Conservation (phyloP, 1,284 basidiomycete species). For the Moesziomyces sp. region DNA sequence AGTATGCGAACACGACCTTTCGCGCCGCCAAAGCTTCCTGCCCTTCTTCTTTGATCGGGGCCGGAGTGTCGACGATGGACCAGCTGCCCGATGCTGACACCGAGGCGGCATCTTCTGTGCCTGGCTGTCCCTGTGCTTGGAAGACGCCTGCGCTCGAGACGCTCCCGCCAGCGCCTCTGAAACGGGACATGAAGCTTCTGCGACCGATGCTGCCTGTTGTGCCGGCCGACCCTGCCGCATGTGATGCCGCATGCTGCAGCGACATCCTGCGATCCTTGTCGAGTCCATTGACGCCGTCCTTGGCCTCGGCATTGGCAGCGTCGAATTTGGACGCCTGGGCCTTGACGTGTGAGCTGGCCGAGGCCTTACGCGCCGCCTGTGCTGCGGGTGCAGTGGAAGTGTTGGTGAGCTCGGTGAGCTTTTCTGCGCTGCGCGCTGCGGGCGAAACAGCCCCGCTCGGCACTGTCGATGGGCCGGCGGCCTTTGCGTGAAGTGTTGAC, state of each 20-base stretch:
- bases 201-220: conserved; percentile 11
- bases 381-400: neutral
- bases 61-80: conserved; percentile 26
- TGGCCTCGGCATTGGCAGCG: conserved; percentile 6
- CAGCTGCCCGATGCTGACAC: conserved; percentile 36
- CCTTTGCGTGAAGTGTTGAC: conserved; percentile 7
- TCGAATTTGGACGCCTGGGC: conserved; percentile 33
- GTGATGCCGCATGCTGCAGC: conserved; percentile 13
- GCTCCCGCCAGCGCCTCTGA: conserved; percentile 24
- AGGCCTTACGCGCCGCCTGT: neutral
- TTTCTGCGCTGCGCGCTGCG: conserved; percentile 22
- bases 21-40: neutral
- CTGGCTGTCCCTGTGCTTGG: neutral
- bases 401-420: conserved; percentile 32
- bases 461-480: neutral
- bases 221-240: neutral
- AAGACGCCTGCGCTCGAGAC: conserved; percentile 16
- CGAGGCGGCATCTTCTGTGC: neutral
- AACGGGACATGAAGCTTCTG: conserved; percentile 35
- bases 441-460: conserved; percentile 17
- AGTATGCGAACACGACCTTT: conserved; percentile 19
- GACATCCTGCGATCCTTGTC: conserved; percentile 34
- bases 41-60: conserved; percentile 16
- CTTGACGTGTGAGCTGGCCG: conserved; percentile 10
- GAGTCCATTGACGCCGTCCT: conserved; percentile 1